phyloP scores from a whole-genome alignment of 1,284 basidiomycete genomes.

The Tilletia setariae region DNA sequence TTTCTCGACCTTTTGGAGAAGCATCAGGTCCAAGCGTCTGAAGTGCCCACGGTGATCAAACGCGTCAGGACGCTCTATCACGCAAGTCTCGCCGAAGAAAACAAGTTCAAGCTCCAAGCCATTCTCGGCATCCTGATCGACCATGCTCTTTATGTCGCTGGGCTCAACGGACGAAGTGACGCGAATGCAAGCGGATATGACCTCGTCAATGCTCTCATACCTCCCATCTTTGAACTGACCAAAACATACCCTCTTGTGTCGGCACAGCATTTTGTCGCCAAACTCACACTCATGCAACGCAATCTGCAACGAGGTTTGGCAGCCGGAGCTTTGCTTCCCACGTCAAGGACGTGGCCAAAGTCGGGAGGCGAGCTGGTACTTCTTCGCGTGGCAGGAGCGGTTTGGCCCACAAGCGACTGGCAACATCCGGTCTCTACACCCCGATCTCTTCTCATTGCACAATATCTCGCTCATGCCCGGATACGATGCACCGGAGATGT shows the following conservation, averaged over 20 bases:
- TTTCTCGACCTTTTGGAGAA: conserved; percentile 76
- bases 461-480: conserved; percentile 81
- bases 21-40: conserved; percentile 58
- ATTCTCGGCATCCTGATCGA: conserved; percentile 83
- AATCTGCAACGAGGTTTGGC: conserved; percentile 82
- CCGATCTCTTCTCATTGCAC: conserved; percentile 79
- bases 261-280: conserved; percentile 75
- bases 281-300: conserved; percentile 87
- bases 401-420: conserved; percentile 94
- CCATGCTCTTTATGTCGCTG: conserved; percentile 68
- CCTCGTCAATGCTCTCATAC: conserved; percentile 69
- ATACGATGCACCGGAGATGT: conserved; percentile 73
- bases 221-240: conserved; percentile 76
- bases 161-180: conserved; percentile 22
- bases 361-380: conserved; percentile 76
- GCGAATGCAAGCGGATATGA: conserved; percentile 61
- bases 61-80: conserved; percentile 88
- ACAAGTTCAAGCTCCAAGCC: conserved; percentile 70
- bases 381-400: conserved; percentile 71
- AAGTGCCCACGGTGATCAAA: conserved; percentile 78
- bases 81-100: conserved; percentile 81
- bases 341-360: conserved; percentile 78
- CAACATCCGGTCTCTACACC: conserved; percentile 85
- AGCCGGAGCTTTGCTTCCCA: conserved; percentile 65
- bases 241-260: conserved; percentile 76